Evolutionary conservation across 176 grass and related monocot genomes (phyloP).

Genomic region (Eragrostis nindensis): DNA sequence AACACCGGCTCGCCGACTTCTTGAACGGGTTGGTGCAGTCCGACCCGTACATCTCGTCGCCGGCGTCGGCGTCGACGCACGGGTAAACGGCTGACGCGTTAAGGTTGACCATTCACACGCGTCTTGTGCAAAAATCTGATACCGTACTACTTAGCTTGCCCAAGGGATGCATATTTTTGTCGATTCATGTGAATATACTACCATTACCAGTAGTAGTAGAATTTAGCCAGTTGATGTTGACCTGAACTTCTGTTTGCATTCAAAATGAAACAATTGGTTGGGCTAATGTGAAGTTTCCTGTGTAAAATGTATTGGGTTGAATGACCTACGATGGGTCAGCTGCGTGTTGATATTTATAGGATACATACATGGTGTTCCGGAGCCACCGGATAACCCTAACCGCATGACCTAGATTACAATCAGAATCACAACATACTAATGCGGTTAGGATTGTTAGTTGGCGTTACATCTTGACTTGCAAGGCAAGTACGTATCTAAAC

Average conservation of each 20-base stretch:
- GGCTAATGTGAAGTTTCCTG: too few relatives aligned
- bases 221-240: background rate
- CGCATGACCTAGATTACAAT: too few relatives aligned
- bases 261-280: background rate
- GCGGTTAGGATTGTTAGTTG: too few relatives aligned
- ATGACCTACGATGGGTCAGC: too few relatives aligned
- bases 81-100: slow-evolving; percentile 17
- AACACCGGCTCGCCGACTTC: slow-evolving; percentile 51
- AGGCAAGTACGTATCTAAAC: too few relatives aligned
- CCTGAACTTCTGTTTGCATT: background rate
- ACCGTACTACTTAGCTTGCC: background rate
- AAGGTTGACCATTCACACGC: background rate
- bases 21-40: slow-evolving; percentile 52
- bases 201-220: too few relatives aligned
- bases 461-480: too few relatives aligned
- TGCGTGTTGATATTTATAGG: too few relatives aligned
- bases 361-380: too few relatives aligned
- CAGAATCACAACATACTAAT: too few relatives aligned
- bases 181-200: slow-evolving; percentile 12
- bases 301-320: too few relatives aligned
- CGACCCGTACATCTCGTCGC: slow-evolving; percentile 53
- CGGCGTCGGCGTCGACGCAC: slow-evolving; percentile 48
- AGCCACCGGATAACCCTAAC: too few relatives aligned
- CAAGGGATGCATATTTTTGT: background rate
- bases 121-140: background rate